These are phyloP conservation scores for Raffaelea ambrosiae DNA, from an alignment of 2,329 filamentous ascomycete species.

Conservation along the genomic window DNA sequence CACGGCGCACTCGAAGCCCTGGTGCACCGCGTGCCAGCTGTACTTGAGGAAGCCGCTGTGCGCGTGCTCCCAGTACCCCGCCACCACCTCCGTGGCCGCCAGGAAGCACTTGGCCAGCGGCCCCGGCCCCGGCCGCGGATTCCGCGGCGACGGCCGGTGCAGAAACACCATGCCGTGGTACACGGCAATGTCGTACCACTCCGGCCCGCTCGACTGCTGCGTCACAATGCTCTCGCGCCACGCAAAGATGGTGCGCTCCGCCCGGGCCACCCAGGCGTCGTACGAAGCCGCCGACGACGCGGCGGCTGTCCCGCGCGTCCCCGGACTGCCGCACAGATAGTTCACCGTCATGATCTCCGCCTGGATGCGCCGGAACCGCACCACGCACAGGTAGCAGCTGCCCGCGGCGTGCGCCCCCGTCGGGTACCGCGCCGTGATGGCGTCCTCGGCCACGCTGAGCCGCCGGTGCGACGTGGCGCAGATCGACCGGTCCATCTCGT, in stretches of 20 bases:
- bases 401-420: not conserved
- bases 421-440: not conserved
- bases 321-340: not conserved
- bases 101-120: not conserved
- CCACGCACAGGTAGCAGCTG: not conserved
- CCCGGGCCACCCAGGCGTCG: not conserved
- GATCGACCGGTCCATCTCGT: not conserved
- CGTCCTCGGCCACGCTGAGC: not conserved
- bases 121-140: not conserved
- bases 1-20: not conserved
- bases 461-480: not conserved
- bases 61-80: not conserved
- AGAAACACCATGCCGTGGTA: not conserved
- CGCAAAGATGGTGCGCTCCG: not conserved
- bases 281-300: not conserved
- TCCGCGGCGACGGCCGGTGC: not conserved
- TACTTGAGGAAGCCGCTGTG: not conserved
- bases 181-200: not conserved
- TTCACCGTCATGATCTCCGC: not conserved
- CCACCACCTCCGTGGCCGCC: not conserved
- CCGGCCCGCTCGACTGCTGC: not conserved
- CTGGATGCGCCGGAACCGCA: not conserved
- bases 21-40: not conserved
- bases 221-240: not conserved
- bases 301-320: not conserved